phyloP scores from a whole-genome alignment of 495 filamentous ascomycete genomes.

The Aspergillus bertholletiae region DNA sequence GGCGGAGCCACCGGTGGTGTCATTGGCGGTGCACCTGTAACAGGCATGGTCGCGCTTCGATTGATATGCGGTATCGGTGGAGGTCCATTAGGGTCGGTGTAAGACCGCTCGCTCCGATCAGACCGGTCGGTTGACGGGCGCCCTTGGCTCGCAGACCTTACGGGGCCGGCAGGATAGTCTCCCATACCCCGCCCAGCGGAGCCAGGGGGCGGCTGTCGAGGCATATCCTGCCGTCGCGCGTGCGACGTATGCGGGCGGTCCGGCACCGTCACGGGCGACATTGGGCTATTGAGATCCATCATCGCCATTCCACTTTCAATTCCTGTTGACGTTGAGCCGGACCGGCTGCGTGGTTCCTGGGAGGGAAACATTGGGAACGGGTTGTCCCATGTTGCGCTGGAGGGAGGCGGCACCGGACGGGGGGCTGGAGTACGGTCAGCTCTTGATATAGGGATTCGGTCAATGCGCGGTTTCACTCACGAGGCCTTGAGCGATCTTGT shows the following conservation, averaged over 20 bases:
- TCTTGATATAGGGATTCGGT: not conserved
- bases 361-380: constrained; percentile 65
- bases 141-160: constrained; percentile 26
- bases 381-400: constrained; percentile 56
- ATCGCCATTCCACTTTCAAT: constrained; percentile 54
- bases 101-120: constrained; percentile 24
- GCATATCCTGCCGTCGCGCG: constrained; percentile 28
- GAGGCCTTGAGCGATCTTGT: constrained; percentile 26
- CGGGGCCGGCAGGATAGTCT: constrained; percentile 18
- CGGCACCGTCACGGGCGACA: constrained; percentile 15
- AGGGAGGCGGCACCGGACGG: constrained; percentile 38
- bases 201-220: constrained; percentile 25
- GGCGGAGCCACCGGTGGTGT: constrained; percentile 13
- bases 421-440: constrained; percentile 18
- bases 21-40: not conserved
- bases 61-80: constrained; percentile 26
- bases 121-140: constrained; percentile 12
- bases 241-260: constrained; percentile 40
- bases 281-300: constrained; percentile 51
- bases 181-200: constrained; percentile 21
- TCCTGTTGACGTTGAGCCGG: constrained; percentile 19
- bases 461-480: constrained; percentile 23
- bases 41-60: constrained; percentile 41
- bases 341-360: constrained; percentile 16
- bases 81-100: constrained; percentile 27